A percentile compares a stretch with the other conserved stretches of the same genome.
phyloP scores from a whole-genome alignment of 2,329 filamentous ascomycete genomes.

The Aspergillus fumigatus region DNA sequence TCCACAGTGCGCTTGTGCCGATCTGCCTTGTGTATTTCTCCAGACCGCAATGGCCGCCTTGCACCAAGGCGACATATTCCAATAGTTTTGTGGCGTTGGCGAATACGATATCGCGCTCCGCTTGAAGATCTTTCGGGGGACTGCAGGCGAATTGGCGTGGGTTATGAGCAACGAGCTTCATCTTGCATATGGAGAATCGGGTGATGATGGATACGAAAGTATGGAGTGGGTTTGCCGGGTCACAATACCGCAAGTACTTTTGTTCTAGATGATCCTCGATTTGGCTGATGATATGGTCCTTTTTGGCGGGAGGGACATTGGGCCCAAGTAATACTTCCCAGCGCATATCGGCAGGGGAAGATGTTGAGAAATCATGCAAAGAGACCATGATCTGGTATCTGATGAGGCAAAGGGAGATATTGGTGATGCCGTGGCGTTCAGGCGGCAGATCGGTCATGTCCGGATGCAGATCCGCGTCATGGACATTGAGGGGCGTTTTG shows the following conservation, averaged over 20 bases:
- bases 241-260: conserved; percentile 53
- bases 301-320: neutral
- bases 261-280: conserved; percentile 54
- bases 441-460: conserved; percentile 29
- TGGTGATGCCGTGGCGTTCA: conserved; percentile 29
- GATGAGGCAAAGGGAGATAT: conserved; percentile 38
- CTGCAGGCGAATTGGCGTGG: neutral
- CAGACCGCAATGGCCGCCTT: neutral
- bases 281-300: conserved; percentile 16
- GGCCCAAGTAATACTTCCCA: neutral
- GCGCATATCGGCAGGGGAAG: conserved; percentile 18
- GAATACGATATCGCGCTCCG: neutral
- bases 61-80: neutral
- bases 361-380: neutral
- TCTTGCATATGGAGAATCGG: conserved; percentile 49
- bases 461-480: conserved; percentile 24
- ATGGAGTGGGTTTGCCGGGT: conserved; percentile 56
- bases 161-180: neutral
- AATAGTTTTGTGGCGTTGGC: neutral
- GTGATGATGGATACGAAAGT: conserved; percentile 58
- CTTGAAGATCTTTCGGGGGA: neutral
- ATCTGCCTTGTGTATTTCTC: conserved; percentile 25
- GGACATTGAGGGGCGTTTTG: conserved; percentile 15
- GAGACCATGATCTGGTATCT: conserved; percentile 13
- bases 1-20: conserved; percentile 27